Evolutionary conservation across 2,329 filamentous ascomycete genomes (phyloP).

Genomic region (Claviceps lovelessii): DNA sequence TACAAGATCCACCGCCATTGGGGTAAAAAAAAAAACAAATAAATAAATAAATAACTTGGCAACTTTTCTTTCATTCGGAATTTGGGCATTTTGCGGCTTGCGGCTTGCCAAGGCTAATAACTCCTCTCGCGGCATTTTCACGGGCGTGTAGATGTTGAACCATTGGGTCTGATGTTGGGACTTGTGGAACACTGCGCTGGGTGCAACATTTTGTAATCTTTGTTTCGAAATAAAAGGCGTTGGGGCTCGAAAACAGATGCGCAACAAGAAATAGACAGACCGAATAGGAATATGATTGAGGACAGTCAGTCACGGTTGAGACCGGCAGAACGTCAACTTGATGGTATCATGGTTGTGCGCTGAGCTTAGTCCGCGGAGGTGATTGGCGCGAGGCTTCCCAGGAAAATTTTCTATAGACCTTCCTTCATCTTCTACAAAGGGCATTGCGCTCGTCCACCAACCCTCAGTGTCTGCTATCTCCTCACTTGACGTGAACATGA

Average conservation of each 20-base stretch:
- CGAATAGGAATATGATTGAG: not conserved
- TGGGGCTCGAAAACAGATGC: not conserved
- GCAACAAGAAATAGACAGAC: not conserved
- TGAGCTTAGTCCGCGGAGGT: not conserved
- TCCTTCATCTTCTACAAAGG: too few species aligned
- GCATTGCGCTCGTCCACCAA: too few species aligned
- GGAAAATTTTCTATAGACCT: not conserved
- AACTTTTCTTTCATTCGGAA: not conserved
- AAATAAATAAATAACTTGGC: too few species aligned
- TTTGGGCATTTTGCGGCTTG: not conserved
- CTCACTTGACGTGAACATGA: not conserved
- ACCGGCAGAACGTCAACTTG: too few species aligned
- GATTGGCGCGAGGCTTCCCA: not conserved
- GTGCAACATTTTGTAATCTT: not conserved
- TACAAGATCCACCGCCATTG: not conserved
- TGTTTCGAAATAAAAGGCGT: not conserved
- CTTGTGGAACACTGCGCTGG: not conserved
- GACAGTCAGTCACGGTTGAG: not conserved
- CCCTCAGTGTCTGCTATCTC: not conserved
- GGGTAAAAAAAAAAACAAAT: not conserved
- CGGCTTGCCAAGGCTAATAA: not conserved
- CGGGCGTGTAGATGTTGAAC: not conserved
- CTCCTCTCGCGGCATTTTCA: not conserved
- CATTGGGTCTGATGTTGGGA: not conserved
- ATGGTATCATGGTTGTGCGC: too few species aligned